A percentile compares a stretch with the other conserved stretches of the same genome.
Conservation (phyloP, 2,329 filamentous ascomycete genomes). For the Endocalyx cinctus region DNA sequence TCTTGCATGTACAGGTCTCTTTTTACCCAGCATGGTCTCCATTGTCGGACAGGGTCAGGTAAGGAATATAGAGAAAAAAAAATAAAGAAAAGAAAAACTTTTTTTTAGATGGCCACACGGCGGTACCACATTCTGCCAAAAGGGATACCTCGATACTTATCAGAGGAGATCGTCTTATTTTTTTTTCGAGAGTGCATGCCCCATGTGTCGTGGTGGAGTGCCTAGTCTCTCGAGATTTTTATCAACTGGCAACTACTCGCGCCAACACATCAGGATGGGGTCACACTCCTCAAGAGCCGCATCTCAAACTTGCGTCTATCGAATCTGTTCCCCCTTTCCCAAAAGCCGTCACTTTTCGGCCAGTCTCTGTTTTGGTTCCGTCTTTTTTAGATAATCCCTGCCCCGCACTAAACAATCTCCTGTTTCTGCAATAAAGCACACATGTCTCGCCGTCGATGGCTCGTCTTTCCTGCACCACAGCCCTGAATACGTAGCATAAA, state of each 20-base stretch:
- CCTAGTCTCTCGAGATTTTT: constrained; percentile 58
- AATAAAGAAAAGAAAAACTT: background rate
- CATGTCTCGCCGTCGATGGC: constrained; percentile 56
- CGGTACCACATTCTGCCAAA: constrained; percentile 27
- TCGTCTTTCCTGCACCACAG: constrained; percentile 44
- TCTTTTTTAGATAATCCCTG: constrained; percentile 42
- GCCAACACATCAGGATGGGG: constrained; percentile 88
- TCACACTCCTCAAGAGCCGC: constrained; percentile 65
- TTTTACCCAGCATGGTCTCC: constrained; percentile 26
- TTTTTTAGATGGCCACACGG: too few relatives aligned
- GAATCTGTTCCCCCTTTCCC: constrained; percentile 37
- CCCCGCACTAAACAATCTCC: constrained; percentile 47
- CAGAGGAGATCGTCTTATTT: constrained; percentile 46
- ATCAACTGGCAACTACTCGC: constrained; percentile 78
- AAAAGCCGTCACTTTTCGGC: constrained; percentile 26
- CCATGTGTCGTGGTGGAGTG: constrained; percentile 57
- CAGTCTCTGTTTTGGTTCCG: constrained; percentile 31
- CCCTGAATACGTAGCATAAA: constrained; percentile 45
- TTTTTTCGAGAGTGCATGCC: constrained; percentile 43
- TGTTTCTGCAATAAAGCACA: constrained; percentile 61
- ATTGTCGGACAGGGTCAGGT: constrained; percentile 27
- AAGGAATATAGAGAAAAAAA: constrained; percentile 10
- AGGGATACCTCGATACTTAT: constrained; percentile 34
- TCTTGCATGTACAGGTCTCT: constrained; percentile 33
- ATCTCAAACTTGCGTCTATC: constrained; percentile 57